Conservation (phyloP, 2,329 filamentous ascomycete genomes). For the Exophiala xenobiotica region DNA sequence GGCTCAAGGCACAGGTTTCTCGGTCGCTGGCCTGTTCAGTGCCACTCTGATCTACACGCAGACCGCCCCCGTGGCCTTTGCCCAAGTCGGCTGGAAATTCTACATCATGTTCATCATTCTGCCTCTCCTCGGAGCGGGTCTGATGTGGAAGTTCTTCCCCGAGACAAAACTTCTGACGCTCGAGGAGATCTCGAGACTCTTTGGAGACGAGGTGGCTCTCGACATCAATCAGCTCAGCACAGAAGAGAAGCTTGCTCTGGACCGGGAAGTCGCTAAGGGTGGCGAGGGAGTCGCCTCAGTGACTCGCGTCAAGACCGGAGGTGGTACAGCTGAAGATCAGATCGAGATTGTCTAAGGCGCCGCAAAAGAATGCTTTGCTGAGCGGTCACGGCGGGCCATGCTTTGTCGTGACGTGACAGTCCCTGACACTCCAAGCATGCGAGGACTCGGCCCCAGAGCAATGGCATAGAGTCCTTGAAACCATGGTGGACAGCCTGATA, state of each 20-base stretch:
- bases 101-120: constrained; percentile 21
- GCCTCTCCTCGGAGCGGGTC: constrained; percentile 12
- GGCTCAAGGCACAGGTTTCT: constrained; percentile 15
- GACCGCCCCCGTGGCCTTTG: constrained; percentile 12
- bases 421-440: too few relatives aligned
- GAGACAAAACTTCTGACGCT: constrained; percentile 38
- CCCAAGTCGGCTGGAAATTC: constrained; percentile 14
- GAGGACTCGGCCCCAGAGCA: too few relatives aligned
- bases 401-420: too few relatives aligned
- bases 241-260: neutral
- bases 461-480: too few relatives aligned
- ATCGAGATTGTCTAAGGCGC: neutral
- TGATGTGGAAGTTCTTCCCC: constrained; percentile 30
- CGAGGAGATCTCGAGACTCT: constrained; percentile 37
- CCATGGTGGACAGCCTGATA: too few relatives aligned
- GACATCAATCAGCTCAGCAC: constrained; percentile 18
- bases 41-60: constrained; percentile 18
- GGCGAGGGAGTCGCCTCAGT: neutral
- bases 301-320: neutral
- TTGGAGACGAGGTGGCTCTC: constrained; percentile 36
- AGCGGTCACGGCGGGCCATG: too few relatives aligned
- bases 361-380: too few relatives aligned
- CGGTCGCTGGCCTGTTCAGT: constrained; percentile 13
- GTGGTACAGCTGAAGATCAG: neutral
- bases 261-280: neutral